Percentiles rank a stretch among this genome's conserved stretches.
These are phyloP conservation scores for Dissophora ornata DNA, from an alignment of 192 early-diverging fungal species.

Conservation along the genomic window DNA sequence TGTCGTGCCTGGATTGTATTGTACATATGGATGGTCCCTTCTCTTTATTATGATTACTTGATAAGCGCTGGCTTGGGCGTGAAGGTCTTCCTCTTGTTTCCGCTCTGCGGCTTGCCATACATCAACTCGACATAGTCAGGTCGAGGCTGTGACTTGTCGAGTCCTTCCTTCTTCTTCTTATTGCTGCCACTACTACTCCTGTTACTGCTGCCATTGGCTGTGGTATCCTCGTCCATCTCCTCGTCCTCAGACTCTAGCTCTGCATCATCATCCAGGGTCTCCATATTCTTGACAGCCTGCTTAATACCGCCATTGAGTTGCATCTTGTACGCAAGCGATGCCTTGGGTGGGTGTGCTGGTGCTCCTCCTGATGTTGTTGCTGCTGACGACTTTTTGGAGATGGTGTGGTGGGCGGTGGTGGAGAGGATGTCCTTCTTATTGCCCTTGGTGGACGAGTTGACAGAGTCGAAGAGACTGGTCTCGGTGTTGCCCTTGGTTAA, in stretches of 20 bases:
- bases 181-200: not conserved
- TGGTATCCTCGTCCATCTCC: constrained; percentile 19
- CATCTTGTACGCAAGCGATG: constrained; percentile 52
- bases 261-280: constrained; percentile 17
- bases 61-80: constrained; percentile 51
- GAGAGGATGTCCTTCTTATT: constrained; percentile 44
- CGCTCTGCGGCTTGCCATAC: constrained; percentile 39
- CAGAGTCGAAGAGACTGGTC: constrained; percentile 45
- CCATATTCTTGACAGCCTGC: constrained; percentile 41
- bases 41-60: too few species aligned
- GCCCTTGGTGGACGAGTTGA: too few species aligned
- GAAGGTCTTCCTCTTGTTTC: constrained; percentile 49
- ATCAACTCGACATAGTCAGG: constrained; percentile 51
- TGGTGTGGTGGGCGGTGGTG: constrained; percentile 43
- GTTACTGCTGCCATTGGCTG: not conserved
- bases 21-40: too few species aligned
- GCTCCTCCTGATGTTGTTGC: constrained; percentile 8
- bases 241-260: constrained; percentile 36
- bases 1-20: too few species aligned
- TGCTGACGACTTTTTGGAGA: constrained; percentile 29
- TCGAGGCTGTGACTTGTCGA: constrained; percentile 47
- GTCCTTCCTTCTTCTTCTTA: constrained; percentile 26
- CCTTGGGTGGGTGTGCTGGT: constrained; percentile 42
- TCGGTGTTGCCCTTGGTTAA: constrained; percentile 47
- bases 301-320: constrained; percentile 50